These are phyloP conservation scores for Eleusine indica DNA, from an alignment of 176 grass and related monocot species.

Conservation along the genomic window DNA sequence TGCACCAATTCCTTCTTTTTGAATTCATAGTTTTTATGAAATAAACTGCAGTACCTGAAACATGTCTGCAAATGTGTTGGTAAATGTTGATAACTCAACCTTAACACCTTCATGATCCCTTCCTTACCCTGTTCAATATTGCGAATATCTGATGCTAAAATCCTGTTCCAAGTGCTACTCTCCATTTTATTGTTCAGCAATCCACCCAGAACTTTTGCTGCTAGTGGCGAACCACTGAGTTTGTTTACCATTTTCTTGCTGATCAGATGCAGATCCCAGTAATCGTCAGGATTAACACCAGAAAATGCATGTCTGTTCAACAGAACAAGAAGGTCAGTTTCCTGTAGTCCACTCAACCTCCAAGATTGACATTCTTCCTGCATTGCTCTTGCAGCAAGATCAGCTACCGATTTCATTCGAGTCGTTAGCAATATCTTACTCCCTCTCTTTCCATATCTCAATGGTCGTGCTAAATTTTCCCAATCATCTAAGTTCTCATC, in stretches of 20 bases:
- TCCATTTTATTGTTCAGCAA: slow-evolving; percentile 37
- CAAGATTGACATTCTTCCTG: not conserved
- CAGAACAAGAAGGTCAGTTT: slow-evolving; percentile 21
- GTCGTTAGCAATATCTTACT: slow-evolving; percentile 64
- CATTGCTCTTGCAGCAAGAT: slow-evolving; percentile 38
- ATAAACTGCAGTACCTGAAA: slow-evolving; percentile 57
- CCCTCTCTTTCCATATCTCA: slow-evolving; percentile 48
- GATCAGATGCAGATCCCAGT: slow-evolving; percentile 34
- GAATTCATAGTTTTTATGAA: slow-evolving; percentile 43
- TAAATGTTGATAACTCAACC: slow-evolving; percentile 54
- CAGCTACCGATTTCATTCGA: slow-evolving; percentile 45
- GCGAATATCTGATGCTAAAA: slow-evolving; percentile 35
- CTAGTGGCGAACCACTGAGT: slow-evolving; percentile 52
- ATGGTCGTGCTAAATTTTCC: slow-evolving; percentile 30
- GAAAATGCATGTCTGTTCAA: slow-evolving; percentile 52
- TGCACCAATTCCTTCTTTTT: slow-evolving; percentile 41
- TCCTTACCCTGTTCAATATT: slow-evolving; percentile 35
- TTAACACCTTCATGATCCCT: slow-evolving; percentile 40
- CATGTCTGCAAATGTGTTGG: slow-evolving; percentile 51
- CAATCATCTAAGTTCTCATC: slow-evolving; percentile 28
- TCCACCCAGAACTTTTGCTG: slow-evolving; percentile 57
- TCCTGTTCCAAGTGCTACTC: slow-evolving; percentile 39
- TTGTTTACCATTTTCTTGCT: slow-evolving; percentile 46
- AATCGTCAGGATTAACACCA: slow-evolving; percentile 23
- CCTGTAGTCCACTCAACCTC: slow-evolving; percentile 25